These are phyloP conservation scores for Globisporangium cystogenes DNA, from an alignment of 352 stramenopile species.

Conservation along the genomic window DNA sequence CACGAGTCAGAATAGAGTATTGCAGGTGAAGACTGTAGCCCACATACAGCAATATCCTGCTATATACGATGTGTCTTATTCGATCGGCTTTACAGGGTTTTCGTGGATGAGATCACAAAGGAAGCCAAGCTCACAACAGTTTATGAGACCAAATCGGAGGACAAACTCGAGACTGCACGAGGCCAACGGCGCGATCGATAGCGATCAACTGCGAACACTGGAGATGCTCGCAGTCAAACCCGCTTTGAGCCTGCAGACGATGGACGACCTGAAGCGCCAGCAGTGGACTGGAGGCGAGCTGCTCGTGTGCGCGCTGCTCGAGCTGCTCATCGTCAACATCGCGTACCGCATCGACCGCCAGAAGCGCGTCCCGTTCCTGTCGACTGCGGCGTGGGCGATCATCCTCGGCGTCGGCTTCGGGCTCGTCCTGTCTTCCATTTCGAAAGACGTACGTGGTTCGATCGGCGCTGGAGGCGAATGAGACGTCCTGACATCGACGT, in stretches of 20 bases:
- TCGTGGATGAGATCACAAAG: too few species aligned
- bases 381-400: conserved; percentile 64
- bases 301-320: conserved; percentile 54
- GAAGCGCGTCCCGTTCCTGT: conserved; percentile 35
- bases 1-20: too few species aligned
- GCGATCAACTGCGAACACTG: background rate
- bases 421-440: conserved; percentile 30
- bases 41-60: too few species aligned
- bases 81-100: too few species aligned
- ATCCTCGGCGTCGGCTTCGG: conserved; percentile 40
- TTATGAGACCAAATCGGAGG: too few species aligned
- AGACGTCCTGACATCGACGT: background rate
- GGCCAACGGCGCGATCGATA: background rate
- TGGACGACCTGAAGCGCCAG: conserved; percentile 24
- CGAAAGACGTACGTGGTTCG: conserved; percentile 21
- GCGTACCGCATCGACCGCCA: conserved; percentile 57
- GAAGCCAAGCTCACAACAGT: too few species aligned
- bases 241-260: background rate
- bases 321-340: conserved; percentile 57
- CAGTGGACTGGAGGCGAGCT: conserved; percentile 55
- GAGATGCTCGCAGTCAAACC: background rate
- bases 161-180: background rate
- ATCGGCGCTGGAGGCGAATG: background rate
- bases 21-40: too few species aligned
- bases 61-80: too few species aligned